phyloP scores from a whole-genome alignment of 805 yeast genomes.

The Metschnikowia anglica region DNA sequence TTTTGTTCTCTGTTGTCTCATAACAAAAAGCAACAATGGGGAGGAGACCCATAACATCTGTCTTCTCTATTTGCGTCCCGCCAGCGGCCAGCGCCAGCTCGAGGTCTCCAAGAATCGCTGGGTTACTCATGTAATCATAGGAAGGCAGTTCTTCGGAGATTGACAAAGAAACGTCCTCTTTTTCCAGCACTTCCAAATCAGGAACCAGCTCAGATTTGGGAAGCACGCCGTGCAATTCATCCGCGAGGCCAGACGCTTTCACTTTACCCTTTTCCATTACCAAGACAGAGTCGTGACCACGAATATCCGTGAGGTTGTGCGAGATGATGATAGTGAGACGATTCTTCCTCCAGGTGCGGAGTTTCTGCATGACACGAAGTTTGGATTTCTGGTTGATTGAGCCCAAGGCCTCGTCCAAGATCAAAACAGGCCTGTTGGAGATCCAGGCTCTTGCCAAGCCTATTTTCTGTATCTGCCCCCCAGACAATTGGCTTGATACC shows the following conservation, averaged over 20 bases:
- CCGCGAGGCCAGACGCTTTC: slow-evolving; percentile 8
- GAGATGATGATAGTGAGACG: slow-evolving; percentile 80
- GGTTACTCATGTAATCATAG: slow-evolving; percentile 23
- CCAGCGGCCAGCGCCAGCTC: slow-evolving; percentile 14
- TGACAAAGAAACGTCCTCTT: not conserved
- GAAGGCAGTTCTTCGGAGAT: not conserved
- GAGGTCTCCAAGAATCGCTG: slow-evolving; percentile 25
- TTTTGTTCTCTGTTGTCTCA: slow-evolving; percentile 22
- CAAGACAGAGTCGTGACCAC: slow-evolving; percentile 54
- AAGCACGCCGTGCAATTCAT: slow-evolving; percentile 1
- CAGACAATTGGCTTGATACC: slow-evolving; percentile 58
- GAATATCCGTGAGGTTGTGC: slow-evolving; percentile 67
- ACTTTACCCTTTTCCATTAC: slow-evolving; percentile 56
- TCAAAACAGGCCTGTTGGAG: slow-evolving; percentile 69
- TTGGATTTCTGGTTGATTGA: slow-evolving; percentile 67
- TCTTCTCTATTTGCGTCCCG: slow-evolving; percentile 9
- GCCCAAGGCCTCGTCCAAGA: slow-evolving; percentile 83
- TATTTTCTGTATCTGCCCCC: slow-evolving; percentile 87
- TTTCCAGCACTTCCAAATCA: no score
- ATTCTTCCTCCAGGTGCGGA: slow-evolving; percentile 60
- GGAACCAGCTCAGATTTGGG: not conserved
- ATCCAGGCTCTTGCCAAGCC: slow-evolving; percentile 81
- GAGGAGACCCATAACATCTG: slow-evolving; percentile 23
- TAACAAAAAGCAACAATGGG: slow-evolving; percentile 28
- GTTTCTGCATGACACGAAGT: slow-evolving; percentile 43